Evolutionary conservation across 495 filamentous ascomycete genomes (phyloP).

Genomic region (Lophium mytilinum): DNA sequence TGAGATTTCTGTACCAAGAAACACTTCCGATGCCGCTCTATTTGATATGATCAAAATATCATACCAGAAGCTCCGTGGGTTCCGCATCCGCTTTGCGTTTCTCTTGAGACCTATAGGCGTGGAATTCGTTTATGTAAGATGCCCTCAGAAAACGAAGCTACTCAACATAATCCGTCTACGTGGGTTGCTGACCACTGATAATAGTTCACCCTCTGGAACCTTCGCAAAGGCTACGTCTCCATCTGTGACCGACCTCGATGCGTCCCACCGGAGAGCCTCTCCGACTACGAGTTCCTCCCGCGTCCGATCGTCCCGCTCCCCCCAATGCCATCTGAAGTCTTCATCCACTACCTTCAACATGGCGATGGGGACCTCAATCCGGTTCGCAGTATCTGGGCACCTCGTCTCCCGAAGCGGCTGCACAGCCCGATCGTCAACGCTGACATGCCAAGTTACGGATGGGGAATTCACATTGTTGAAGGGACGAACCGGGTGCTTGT

Average conservation of each 20-base stretch:
- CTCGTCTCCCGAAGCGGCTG: background rate
- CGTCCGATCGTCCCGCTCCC: background rate
- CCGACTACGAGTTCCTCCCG: background rate
- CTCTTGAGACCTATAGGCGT: too few species aligned
- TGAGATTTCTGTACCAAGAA: background rate
- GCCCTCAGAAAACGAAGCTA: too few species aligned
- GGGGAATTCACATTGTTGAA: background rate
- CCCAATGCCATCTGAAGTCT: background rate
- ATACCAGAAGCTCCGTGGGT: too few species aligned
- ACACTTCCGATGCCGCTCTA: background rate
- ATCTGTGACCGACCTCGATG: background rate
- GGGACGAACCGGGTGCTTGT: background rate
- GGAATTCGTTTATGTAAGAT: too few species aligned
- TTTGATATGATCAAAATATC: background rate
- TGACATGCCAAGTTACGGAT: background rate
- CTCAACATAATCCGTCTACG: too few species aligned
- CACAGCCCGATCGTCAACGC: background rate
- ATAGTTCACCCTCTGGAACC: background rate
- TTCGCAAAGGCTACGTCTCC: background rate
- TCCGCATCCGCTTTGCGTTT: too few species aligned
- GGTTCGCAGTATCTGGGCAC: background rate
- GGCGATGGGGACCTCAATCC: background rate
- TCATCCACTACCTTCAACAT: background rate
- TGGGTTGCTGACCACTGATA: background rate
- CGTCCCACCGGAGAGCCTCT: background rate